A percentile compares a stretch with the other conserved stretches of the same genome.
Conservation (phyloP, 495 filamentous ascomycete genomes). For the Extremus antarcticus region DNA sequence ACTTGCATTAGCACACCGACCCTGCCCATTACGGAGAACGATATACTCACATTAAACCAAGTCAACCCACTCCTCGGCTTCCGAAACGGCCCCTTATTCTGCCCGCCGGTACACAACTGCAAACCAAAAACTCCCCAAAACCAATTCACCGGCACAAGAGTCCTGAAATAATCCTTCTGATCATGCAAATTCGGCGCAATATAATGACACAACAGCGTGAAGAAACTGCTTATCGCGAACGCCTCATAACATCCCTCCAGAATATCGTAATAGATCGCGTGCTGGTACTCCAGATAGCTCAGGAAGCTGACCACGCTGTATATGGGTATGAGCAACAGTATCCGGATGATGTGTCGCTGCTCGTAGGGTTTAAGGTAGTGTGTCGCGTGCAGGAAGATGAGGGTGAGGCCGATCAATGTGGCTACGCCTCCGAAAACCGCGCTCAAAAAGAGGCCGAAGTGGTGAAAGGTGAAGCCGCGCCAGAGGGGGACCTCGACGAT, state of each 20-base stretch:
- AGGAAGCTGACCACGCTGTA: conserved; percentile 73
- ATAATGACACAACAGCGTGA: conserved; percentile 78
- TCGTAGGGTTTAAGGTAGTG: conserved; percentile 76
- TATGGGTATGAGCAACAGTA: conserved; percentile 82
- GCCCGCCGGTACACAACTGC: conserved; percentile 54
- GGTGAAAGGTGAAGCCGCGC: conserved; percentile 42
- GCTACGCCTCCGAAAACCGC: conserved; percentile 46
- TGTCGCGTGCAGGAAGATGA: conserved; percentile 67
- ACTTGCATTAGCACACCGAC: neutral
- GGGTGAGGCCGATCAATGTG: conserved; percentile 43
- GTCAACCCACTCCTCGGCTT: conserved; percentile 75
- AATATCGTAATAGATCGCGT: conserved; percentile 74
- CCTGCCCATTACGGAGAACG: neutral
- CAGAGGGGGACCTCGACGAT: conserved; percentile 21
- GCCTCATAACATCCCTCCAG: conserved; percentile 84
- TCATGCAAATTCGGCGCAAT: conserved; percentile 67
- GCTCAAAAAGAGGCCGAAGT: conserved; percentile 38
- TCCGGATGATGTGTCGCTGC: conserved; percentile 84
- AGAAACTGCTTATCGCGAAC: conserved; percentile 84
- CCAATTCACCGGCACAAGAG: conserved; percentile 59
- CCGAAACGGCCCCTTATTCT: conserved; percentile 53
- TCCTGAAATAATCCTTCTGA: conserved; percentile 81
- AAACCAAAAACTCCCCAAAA: conserved; percentile 63
- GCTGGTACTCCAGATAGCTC: conserved; percentile 63
- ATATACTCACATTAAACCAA: conserved; percentile 63